A percentile compares a stretch with the other conserved stretches of the same genome.
Evolutionary conservation across 139 green algal species (phyloP).

Genomic region (Trebouxia sp.): DNA sequence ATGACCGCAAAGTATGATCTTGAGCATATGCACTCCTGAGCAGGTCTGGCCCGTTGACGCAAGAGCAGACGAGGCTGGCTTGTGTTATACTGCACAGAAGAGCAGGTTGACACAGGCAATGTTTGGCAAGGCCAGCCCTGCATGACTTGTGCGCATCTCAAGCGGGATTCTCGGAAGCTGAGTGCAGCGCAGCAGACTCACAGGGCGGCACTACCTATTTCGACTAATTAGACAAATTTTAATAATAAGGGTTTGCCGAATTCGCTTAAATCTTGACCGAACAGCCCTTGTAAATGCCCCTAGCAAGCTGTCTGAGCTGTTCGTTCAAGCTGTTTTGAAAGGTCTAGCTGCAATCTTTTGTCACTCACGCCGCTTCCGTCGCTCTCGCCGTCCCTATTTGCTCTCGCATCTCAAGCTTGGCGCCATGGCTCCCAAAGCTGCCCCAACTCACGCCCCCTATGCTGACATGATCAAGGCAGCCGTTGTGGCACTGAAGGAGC

Average conservation of each 20-base stretch:
- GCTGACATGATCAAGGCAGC: conserved; percentile 56
- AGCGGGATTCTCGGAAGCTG: no score
- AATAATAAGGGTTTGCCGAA: neutral
- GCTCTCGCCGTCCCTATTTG: neutral
- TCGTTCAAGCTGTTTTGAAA: conserved; percentile 20
- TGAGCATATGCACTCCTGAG: no score
- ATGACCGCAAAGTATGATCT: no score
- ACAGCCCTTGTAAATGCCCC: neutral
- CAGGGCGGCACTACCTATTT: neutral
- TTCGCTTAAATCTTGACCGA: conserved; percentile 7
- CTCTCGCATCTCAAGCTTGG: no score
- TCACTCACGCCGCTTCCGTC: neutral
- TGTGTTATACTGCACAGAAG: no score
- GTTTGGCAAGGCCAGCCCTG: no score
- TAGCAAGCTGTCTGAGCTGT: neutral
- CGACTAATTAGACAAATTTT: no score
- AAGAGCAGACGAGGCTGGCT: no score
- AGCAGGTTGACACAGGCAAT: no score
- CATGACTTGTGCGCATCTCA: no score
- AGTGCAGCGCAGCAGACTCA: neutral
- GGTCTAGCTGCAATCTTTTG: neutral
- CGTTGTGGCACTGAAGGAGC: conserved; percentile 58
- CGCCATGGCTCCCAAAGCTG: conserved; percentile 29
- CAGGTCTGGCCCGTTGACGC: no score
- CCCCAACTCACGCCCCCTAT: conserved; percentile 44